Evolutionary conservation across 169 alveolate genomes (phyloP), one percentile per base, ranked within the genome.

Genomic region (Plasmodium vinckei): DNA sequence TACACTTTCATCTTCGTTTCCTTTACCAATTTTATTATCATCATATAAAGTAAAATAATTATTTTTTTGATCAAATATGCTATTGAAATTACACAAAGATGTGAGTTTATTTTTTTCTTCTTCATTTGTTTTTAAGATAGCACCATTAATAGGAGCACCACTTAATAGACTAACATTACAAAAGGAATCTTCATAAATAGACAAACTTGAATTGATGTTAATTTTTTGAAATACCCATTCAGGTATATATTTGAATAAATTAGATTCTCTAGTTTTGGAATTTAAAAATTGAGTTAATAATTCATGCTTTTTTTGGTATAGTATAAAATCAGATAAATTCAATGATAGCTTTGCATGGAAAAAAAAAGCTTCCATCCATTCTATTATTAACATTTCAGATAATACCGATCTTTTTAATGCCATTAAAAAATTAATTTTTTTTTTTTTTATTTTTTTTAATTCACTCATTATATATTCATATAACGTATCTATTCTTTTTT

Each of bases 301-400:
- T 65, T 82, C 57, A 67, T 82, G 90, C 39, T 67, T 82, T n/a
- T 82, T 82, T 25, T 82, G 84, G 56, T 82, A 67, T 82, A 65
- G 25, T 17, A 82, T 82, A 23, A 82, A 82, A 17, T 82, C 64
- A 9, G 84, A 67, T 21, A 82, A 53, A 67, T 75, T 69, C 25
- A 84, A 60, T 5, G 90, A 63, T 33, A 71, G 53, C 53, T 87
- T 72, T 5, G 92, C 70, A 60, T 87, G 87, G 68, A 72, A 72
- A 12, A 64, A 89, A 51, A 90, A 69, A 42, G 92, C 97, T 89
- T 96, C 97, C 92, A 94, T 92, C 98, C 98, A 96, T 54, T 96
- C 96, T 33, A 96, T 94, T 64, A 94, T 79, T 19, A 94, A 77
- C 57, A 95, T 33, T 86, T 96, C 97, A 49, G 95, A 95, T 53